Evolutionary conservation across 805 yeast species (phyloP).

Genomic region (Ogataea siamensis): DNA sequence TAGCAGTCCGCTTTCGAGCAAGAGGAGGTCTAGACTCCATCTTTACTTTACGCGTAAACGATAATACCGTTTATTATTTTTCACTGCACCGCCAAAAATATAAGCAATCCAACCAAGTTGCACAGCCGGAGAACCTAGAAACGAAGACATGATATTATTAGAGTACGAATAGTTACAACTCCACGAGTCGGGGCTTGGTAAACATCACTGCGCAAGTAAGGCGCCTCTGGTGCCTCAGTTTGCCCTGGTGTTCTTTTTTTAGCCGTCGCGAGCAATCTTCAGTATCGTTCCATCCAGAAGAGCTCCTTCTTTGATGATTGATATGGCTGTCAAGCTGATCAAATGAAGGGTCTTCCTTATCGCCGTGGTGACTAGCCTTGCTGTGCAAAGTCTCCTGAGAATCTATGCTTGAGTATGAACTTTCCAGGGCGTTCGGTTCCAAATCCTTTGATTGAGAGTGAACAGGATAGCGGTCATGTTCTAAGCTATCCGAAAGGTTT

Average conservation of each 20-base stretch:
- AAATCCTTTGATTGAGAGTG: neutral
- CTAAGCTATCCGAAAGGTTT: neutral
- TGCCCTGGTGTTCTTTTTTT: neutral
- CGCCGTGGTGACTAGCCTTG: neutral
- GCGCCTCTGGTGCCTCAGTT: constrained; percentile 39
- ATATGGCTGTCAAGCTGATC: constrained; percentile 5
- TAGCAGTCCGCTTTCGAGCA: constrained; percentile 12
- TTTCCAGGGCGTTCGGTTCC: constrained; percentile 1
- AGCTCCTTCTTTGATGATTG: constrained; percentile 7
- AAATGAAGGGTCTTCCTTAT: constrained; percentile 3
- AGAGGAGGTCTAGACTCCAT: constrained; percentile 9
- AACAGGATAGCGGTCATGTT: neutral
- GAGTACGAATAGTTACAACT: constrained; percentile 13
- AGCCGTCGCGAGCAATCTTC: neutral
- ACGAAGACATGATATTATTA: neutral
- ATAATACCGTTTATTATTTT: constrained; percentile 6
- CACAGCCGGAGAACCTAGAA: too few species aligned
- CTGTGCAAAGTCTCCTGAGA: neutral
- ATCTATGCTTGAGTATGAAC: neutral
- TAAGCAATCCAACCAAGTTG: too few species aligned
- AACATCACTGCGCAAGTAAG: constrained; percentile 38
- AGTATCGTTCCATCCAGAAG: constrained; percentile 5
- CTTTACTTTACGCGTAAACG: constrained; percentile 8
- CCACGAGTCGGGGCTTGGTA: constrained; percentile 37
- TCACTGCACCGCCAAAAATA: constrained; percentile 5